Base-by-base conservation (phyloP, 768 basidiomycete genomes). In the Amanita subjunquillea region DNA sequence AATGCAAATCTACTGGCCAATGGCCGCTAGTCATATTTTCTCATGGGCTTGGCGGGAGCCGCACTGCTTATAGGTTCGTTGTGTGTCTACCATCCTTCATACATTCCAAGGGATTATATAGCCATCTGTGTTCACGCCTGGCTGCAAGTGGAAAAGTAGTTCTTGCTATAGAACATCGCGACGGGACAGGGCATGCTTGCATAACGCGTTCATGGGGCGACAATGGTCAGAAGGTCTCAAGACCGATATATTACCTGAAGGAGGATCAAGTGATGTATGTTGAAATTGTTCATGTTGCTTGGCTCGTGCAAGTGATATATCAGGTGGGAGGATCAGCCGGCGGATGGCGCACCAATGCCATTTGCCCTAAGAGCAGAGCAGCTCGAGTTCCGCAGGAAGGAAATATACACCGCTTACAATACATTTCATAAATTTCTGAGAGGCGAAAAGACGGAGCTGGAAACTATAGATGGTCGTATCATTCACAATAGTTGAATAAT, bases 11-110 rank as follows among this genome's bases (percentile, higher is more conserved):
- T 23, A 12, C 46, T 20, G 58, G 67, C 15, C 73, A 75, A 45
- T 88, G 87, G 87, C 87, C 88, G 0, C 73, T 93, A 29, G 78
- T 91, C 29, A 75, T 93, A 38, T 92, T 91, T 67, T 88, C 85
- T 8, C 91, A 92, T 69, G 91, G 91, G 17, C 76, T 92, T 20
- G 84, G 80, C 17, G 90, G 89, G 3, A 80, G 76, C 40, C 70
- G 82, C 20, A 86, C 81, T 0, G 77, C 80, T 1, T 91, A 91
- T 59, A 85, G 81, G 79, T 77, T 37, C 40, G 51, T 47, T 15
- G 20, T 25, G 0, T 39, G 4, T 29, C 8, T 34, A 44, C 17
- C 23, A 36, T 7, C 46, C 23, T 49, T 38, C 10, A 6, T 36
- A 13, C 2, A 8, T 37, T 23, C 22, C 10, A 51, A 45, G 3